Base-by-base conservation (phyloP, 148 eudicot genomes). In the Fagopyrum esculentum region DNA sequence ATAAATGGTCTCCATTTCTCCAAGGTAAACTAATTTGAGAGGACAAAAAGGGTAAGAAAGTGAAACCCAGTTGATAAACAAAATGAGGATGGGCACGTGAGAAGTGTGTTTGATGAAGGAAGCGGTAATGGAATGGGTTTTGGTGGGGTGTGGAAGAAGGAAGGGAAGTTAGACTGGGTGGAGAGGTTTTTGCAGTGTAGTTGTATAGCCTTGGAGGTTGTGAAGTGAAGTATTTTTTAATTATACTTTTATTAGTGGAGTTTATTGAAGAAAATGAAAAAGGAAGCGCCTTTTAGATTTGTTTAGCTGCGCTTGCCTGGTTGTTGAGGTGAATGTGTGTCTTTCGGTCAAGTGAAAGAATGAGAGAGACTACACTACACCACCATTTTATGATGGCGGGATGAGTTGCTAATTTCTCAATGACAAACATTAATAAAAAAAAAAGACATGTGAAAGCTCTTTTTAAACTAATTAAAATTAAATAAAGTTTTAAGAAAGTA, bases 221-320 rank as follows among this genome's bases (percentile, higher is more conserved):
- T 61, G 68, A 29, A 61, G 16, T 26, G 68, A 60, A 26, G 43
- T 61, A 7, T 61, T 17, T 55, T 55, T 55, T 13, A 15, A 55
- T 55, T 15, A 16, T 6, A 12, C 16, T 55, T 51, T 13, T 55
- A 16, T 16, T 3, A 55, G n/a, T 16, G 22, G 16, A 16, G 7
- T 55, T 59, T 57, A 57, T 6, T 57, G 0, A 17, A 30, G 30
- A 59, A 26, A 5, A 29, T 9, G 68, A 61, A 61, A 59, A 61
- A 61, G 68, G 44, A 29, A 29, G 43, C 22, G 15, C 2, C 43
- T 61, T 61, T 26, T 61, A 10, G 68, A 29, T 9, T 61, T 61
- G 68, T 61, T 61, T 26, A 26, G 43, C 68, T 61, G 66, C 64
- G 12, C 9, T 26, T 60, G 66, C 66, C 12, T 60, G 66, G 66